Evolutionary conservation across 306 rosid species (phyloP), one percentile per base, ranked within the genome.

Genomic region (Gastrolobium villosum): DNA sequence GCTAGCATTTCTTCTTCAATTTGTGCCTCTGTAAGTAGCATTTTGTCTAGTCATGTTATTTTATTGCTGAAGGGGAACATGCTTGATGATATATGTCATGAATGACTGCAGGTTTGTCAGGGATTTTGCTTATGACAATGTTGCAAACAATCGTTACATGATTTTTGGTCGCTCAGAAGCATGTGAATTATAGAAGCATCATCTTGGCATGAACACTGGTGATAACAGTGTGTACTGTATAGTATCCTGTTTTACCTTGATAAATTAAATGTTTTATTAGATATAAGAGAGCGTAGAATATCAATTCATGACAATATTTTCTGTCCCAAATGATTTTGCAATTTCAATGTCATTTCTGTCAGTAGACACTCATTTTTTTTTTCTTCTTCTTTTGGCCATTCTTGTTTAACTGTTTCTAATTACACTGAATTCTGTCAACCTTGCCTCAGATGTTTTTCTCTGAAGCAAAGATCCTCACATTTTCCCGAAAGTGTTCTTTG

Each of bases 141-240:
- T 95, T 79, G 99, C 99, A 56, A 85, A 92, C 87, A 95, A 92
- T 54, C 97, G 99, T n/a, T 92, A 95, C 83, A 56, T 44, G 3
- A 36, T 92, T 73, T 95, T 95, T 50, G 99, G 98, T 34, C 94
- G 96, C 64, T 81, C 99, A 2, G 99, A 95, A 65, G 88, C 98
- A 11, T 92, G 96, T 79, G 96, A 90, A 85, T 84, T 91, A 85
- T 89, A 88, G 26, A 20, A 20, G 79, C 69, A 44, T 45, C 69
- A 36, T 64, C 30, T 41, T 49, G 70, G 72, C 41, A 73, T 50
- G 71, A 62, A 67, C 69, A 31, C 55, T 40, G 34, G 46, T 3
- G 5, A 75, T 26, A 65, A 48, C 15, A 48, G 40, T 39, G 7
- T 71, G 53, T 40, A 57, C 41, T 71, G 65, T 56, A 44, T 76